Percentiles rank a stretch among this genome's conserved stretches.
Conservation (phyloP, 805 yeast genomes). For the Candida alai region DNA sequence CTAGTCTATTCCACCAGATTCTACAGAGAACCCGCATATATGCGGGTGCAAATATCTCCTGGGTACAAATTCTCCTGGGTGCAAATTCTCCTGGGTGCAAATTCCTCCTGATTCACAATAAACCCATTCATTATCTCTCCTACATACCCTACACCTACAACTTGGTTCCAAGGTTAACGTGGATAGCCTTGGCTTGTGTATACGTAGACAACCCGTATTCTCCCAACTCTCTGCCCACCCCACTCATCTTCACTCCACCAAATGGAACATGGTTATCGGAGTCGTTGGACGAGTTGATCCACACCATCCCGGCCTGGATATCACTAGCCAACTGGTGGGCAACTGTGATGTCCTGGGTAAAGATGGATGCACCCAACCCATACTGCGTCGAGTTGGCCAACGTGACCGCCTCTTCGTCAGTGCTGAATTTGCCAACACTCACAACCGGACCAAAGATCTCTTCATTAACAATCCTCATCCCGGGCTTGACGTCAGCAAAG, state of each 20-base stretch:
- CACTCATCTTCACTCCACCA: slow-evolving; percentile 78
- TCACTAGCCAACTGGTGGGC: slow-evolving; percentile 64
- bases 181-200: slow-evolving; percentile 74
- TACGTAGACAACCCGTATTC: slow-evolving; percentile 66
- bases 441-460: slow-evolving; percentile 91
- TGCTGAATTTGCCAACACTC: slow-evolving; percentile 57
- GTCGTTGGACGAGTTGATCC: slow-evolving; percentile 46
- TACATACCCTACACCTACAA: slow-evolving; percentile 26
- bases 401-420: slow-evolving; percentile 64
- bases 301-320: slow-evolving; percentile 41
- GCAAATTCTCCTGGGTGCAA: too few species aligned
- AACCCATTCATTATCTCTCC: too few species aligned
- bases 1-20: too few species aligned
- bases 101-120: too few species aligned
- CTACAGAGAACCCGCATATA: too few species aligned
- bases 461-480: slow-evolving; percentile 66
- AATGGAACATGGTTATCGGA: slow-evolving; percentile 53
- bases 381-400: slow-evolving; percentile 71
- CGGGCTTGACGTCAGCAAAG: slow-evolving; percentile 63
- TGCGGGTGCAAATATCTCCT: too few species aligned
- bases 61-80: too few species aligned
- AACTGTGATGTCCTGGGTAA: slow-evolving; percentile 60
- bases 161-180: slow-evolving; percentile 57
- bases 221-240: slow-evolving; percentile 80
- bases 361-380: slow-evolving; percentile 81